phyloP scores from a whole-genome alignment of 2,329 filamentous ascomycete species.

The Pseudonectria buxi region DNA sequence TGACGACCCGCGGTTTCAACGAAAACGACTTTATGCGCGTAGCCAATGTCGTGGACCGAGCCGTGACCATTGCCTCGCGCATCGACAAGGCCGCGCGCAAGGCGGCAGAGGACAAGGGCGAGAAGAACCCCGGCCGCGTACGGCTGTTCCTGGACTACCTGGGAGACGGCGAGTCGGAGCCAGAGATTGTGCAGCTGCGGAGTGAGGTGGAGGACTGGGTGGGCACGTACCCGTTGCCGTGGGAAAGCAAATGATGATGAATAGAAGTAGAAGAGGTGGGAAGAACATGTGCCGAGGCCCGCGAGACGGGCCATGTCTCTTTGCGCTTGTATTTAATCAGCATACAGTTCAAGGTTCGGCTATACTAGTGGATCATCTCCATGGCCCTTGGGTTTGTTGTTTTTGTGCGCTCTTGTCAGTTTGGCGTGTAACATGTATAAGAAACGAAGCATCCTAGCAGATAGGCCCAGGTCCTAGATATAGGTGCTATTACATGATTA shows the following conservation, averaged over 20 bases:
- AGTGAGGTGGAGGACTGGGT: conserved; percentile 76
- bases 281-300: background rate
- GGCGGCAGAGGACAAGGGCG: conserved; percentile 58
- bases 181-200: conserved; percentile 66
- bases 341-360: too few species aligned
- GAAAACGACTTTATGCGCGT: conserved; percentile 83
- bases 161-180: conserved; percentile 58
- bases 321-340: background rate
- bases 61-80: conserved; percentile 70
- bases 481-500: too few species aligned
- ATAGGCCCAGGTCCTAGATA: too few species aligned
- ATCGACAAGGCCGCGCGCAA: conserved; percentile 67
- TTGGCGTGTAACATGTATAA: too few species aligned
- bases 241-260: conserved; percentile 40
- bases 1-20: conserved; percentile 92
- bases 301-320: conserved; percentile 1
- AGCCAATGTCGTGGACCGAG: conserved; percentile 77
- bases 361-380: background rate
- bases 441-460: too few species aligned
- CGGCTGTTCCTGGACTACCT: conserved; percentile 63
- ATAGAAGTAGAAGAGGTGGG: background rate
- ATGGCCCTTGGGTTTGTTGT: background rate
- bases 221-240: conserved; percentile 65
- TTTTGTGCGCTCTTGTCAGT: too few species aligned
- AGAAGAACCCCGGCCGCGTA: conserved; percentile 58